These are phyloP conservation scores for Leccinum ponderosum DNA, from an alignment of 1,284 basidiomycete genomes.

Conservation along the genomic window DNA sequence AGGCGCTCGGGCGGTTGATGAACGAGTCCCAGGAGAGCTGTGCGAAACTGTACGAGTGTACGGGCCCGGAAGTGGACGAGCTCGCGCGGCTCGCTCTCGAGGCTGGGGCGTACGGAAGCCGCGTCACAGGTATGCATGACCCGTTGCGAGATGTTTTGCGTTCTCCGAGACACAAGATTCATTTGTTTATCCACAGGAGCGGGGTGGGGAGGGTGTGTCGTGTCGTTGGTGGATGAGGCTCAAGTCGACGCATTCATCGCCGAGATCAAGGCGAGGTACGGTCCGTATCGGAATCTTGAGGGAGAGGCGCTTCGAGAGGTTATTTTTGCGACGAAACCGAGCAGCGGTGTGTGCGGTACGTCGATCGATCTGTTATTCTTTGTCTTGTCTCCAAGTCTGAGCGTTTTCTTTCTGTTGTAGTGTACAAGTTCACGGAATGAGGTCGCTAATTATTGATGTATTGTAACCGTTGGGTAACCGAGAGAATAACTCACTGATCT, in stretches of 20 bases:
- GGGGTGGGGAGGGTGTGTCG: conserved; percentile 90
- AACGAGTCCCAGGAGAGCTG: conserved; percentile 77
- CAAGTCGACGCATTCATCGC: conserved; percentile 69
- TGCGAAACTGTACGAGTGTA: conserved; percentile 70
- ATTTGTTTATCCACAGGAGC: conserved; percentile 51
- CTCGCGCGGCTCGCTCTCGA: conserved; percentile 60
- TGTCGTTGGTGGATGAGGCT: conserved; percentile 76
- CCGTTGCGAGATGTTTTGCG: background rate
- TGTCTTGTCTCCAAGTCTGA: background rate
- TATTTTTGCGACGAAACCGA: conserved; percentile 85
- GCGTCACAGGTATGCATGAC: background rate
- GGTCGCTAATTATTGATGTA: background rate
- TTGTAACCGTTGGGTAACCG: background rate
- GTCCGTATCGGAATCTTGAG: conserved; percentile 59
- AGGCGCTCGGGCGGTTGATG: conserved; percentile 72
- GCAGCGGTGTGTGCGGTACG: conserved; percentile 79
- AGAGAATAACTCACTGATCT: background rate
- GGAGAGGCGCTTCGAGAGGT: conserved; percentile 65
- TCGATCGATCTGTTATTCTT: conserved; percentile 16
- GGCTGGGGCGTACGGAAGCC: conserved; percentile 55
- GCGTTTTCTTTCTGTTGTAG: conserved; percentile 6
- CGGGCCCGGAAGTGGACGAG: conserved; percentile 75
- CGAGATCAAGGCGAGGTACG: conserved; percentile 59
- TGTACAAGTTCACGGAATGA: conserved; percentile 30
- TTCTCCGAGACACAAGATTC: background rate